A percentile compares a stretch with the other conserved stretches of the same genome.
phyloP scores from a whole-genome alignment of 2,329 filamentous ascomycete species.

The Colletotrichum musae region DNA sequence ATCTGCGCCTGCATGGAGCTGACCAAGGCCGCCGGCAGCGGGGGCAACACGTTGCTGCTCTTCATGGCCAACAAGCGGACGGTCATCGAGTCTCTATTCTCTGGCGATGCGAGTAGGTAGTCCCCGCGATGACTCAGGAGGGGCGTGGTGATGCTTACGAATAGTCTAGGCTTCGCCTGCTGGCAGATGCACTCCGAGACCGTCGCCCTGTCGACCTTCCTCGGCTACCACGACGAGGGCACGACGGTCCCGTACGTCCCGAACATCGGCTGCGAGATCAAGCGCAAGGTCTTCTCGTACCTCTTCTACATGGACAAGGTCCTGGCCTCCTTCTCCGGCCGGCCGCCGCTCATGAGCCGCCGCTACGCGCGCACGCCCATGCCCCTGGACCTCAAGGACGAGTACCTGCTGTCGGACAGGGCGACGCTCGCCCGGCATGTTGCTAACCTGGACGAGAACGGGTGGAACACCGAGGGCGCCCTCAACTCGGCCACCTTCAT shows the following conservation, averaged over 20 bases:
- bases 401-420: constrained; percentile 51
- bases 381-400: constrained; percentile 56
- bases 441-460: constrained; percentile 50
- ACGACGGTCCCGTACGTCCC: constrained; percentile 42
- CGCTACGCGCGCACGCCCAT: constrained; percentile 55
- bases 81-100: constrained; percentile 51
- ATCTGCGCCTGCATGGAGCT: constrained; percentile 46
- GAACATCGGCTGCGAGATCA: constrained; percentile 49
- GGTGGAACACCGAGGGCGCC: constrained; percentile 54
- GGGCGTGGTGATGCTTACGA: not conserved
- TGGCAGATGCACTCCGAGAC: constrained; percentile 49
- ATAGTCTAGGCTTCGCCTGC: constrained; percentile 19
- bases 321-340: constrained; percentile 57
- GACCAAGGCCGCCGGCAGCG: constrained; percentile 46
- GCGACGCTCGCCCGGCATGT: constrained; percentile 46
- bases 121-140: too few species aligned
- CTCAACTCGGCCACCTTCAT: constrained; percentile 50
- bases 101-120: constrained; percentile 53
- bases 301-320: constrained; percentile 54
- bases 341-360: constrained; percentile 55
- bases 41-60: constrained; percentile 51
- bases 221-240: constrained; percentile 45
- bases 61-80: constrained; percentile 49
- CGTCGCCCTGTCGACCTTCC: constrained; percentile 47
- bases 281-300: constrained; percentile 48